phyloP scores from a whole-genome alignment of 2,329 filamentous ascomycete genomes.

The Aureobasidium vineae region DNA sequence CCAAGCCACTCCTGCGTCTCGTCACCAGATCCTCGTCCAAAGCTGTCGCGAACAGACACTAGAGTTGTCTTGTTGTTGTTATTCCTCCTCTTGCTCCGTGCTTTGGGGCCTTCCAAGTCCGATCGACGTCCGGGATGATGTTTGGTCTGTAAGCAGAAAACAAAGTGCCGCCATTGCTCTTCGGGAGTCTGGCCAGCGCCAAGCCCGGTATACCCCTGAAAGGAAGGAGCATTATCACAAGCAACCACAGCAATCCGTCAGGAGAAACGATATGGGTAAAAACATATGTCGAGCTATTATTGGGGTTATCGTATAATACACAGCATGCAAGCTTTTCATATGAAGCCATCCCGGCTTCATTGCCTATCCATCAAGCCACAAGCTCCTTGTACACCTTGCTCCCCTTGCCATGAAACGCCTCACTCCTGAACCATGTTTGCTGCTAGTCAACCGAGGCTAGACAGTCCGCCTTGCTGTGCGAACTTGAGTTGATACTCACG shows the following conservation, averaged over 20 bases:
- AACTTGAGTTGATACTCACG: constrained; percentile 75
- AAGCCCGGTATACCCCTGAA: constrained; percentile 17
- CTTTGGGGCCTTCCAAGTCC: background rate
- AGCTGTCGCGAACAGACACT: background rate
- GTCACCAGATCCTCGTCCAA: background rate
- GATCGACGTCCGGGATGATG: background rate
- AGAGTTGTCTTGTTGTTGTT: background rate
- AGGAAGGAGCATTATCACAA: background rate
- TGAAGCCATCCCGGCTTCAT: constrained; percentile 4
- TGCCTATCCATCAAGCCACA: background rate
- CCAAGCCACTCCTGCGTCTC: background rate
- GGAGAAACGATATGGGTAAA: background rate
- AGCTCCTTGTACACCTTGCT: constrained; percentile 17
- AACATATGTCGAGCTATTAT: background rate
- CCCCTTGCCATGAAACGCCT: constrained; percentile 10
- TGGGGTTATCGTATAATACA: constrained; percentile 2
- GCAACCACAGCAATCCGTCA: background rate
- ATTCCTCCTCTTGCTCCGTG: constrained; percentile 8
- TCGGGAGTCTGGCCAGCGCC: constrained; percentile 17
- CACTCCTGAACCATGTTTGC: background rate
- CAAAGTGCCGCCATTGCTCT: constrained; percentile 14
- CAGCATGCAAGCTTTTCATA: constrained; percentile 6
- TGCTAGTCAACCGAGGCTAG: constrained; percentile 33
- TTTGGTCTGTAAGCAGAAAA: background rate
- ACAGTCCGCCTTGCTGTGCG: constrained; percentile 61